Base-by-base conservation (phyloP, 345 rosid species). In the Eucalyptus guilfoylei region DNA sequence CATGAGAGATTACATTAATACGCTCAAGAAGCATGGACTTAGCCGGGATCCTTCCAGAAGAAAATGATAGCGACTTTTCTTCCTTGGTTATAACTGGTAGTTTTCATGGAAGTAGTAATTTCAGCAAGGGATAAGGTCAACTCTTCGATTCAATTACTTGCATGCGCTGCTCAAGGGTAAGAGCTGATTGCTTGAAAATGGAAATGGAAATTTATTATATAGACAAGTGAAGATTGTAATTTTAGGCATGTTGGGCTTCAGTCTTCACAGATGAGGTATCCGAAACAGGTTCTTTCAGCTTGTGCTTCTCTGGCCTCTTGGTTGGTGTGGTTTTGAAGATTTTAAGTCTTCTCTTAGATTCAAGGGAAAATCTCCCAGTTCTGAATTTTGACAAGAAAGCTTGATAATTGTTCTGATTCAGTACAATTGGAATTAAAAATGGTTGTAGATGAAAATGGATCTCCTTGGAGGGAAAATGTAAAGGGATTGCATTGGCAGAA, bases 1-100 rank as follows among this genome's bases (percentile, higher is more conserved):
- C 86, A 96, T 96, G 96, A 96, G 97, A 92, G 91, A 91, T 81
- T 98, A 98, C 88, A 91, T 98, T 93, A 95, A 92, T 69, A 95
- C 95, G 14, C 92, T 98, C 86, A 96, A 92, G 92, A 98, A 94
- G 94, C 97, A 94, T 88, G 94, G 95, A 81, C 99, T 98, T 44
- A 96, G 96, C 93, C 96, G 99, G 76, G 98, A 98, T 92, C 99
- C 97, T 45, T 81, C 90, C 16, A 91, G 90, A 60, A 94, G 94
- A 93, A 95, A 92, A 89, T 91, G 89, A 94, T 88, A 88, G 58
- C 47, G 15, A 76, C 83, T 72, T 72, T 37, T 37, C 83, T 72
- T 72, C 28, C 8, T 12, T 76, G 83, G 45, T 37, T 76, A 21
- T 76, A 76, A 76, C 9, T 21, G 83, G 83, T 76, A 21, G 83